These are phyloP conservation scores for Penicillium daleae DNA, from an alignment of 495 filamentous ascomycete genomes.

Conservation along the genomic window DNA sequence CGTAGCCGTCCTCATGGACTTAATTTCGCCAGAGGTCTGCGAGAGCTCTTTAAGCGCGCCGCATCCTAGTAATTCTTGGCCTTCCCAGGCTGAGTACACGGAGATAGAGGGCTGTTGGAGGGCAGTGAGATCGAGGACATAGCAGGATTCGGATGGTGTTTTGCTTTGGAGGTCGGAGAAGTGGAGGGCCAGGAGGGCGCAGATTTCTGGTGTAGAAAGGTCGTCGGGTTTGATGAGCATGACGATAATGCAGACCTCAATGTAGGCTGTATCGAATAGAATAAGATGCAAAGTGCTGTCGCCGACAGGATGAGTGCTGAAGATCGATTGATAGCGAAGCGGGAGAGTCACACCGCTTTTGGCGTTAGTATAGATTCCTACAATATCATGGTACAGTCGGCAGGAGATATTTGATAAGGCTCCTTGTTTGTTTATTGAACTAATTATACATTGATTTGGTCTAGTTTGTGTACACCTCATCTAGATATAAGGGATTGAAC, in stretches of 20 bases:
- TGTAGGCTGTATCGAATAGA: too few relatives aligned
- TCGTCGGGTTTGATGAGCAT: constrained; percentile 3
- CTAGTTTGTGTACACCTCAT: too few relatives aligned
- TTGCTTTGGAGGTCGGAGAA: not conserved
- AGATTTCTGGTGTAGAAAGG: not conserved
- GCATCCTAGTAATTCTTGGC: not conserved
- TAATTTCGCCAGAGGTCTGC: not conserved
- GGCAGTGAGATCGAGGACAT: constrained; percentile 1
- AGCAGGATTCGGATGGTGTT: not conserved
- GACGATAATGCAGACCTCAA: not conserved
- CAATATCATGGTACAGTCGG: too few relatives aligned
- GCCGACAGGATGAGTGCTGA: not conserved
- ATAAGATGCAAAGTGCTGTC: not conserved
- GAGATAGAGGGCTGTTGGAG: not conserved
- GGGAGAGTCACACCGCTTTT: constrained; percentile 1
- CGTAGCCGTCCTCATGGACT: not conserved
- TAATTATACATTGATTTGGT: too few relatives aligned
- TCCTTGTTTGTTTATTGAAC: too few relatives aligned
- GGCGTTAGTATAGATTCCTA: not conserved
- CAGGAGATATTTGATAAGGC: too few relatives aligned
- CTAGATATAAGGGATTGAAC: too few relatives aligned
- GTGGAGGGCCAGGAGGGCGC: not conserved
- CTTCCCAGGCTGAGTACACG: constrained; percentile 2
- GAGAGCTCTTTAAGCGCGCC: not conserved
- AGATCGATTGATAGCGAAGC: not conserved